Base-by-base conservation (phyloP, 2,329 filamentous ascomycete species). In the Paraphaeosphaeria sporulosa region DNA sequence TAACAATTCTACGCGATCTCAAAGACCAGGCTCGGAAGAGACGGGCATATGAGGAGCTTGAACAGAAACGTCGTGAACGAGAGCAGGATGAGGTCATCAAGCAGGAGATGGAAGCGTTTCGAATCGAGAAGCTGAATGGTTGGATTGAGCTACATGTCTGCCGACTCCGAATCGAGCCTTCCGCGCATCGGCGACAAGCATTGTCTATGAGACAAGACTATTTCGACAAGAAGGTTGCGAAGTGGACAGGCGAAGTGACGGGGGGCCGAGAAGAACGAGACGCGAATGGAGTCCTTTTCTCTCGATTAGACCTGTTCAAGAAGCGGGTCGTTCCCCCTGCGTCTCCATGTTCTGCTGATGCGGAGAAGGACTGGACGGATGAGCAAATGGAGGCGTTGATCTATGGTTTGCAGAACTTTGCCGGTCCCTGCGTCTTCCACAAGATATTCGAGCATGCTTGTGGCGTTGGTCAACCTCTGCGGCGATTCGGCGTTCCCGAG, bases 251-350 rank as follows among this genome's bases (percentile, higher is more conserved):
- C 2, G 34, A 52, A 17, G 36, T 17, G 9, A 52, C 66, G n/a
- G 58, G 64, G 3, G 61, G 69, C 21, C 1, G 61, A 4, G 67
- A 65, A 4, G 74, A 78, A 19, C 60, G 65, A 25, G 80, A 82
- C 51, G 72, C 76, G 0, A 78, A 81, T 55, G 81, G 80, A 6
- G 32, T 71, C 0, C 56, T 56, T 0, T 81, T 82, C 51, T 74
- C 79, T 52, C 78, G 81, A 5, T 46, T 79, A 1, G 64, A 76
- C 1, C 57, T 78, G 5, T 79, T 83, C 61, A 72, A 68, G 5
- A 47, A 73, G 15, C 76, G 76, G n/a, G 71, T 66, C 2, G 65
- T 65, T 42, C 71, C 62, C 8, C 67, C 63, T 2, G 57, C 59
- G 10, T 60, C 56, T 32, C 57, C 60, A 21, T 58, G 66, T 1